Evolutionary conservation across 2,329 filamentous ascomycete species (phyloP), one percentile per base, ranked within the genome.

Genomic region (Blastomyces parvus): DNA sequence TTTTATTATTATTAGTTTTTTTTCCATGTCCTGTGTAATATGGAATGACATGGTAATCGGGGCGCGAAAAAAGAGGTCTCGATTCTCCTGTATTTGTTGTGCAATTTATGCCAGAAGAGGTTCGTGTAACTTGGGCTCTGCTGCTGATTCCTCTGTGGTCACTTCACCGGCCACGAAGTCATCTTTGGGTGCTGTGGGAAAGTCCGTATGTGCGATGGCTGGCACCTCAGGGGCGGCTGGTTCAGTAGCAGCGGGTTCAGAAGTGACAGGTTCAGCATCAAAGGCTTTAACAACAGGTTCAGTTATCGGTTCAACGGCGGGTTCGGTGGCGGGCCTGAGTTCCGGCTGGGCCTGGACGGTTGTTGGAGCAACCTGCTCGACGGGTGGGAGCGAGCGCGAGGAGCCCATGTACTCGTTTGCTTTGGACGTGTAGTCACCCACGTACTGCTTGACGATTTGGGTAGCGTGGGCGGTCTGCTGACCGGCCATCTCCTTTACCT

Each of bases 401-500:
- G 70, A 69, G 38, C 76, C 78, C 59, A 84, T 80, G 69, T 80
- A 78, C 66, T 83, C 83, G 70, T 84, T 81, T 50, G 85, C 85
- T 76, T 85, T 84, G 70, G 77, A 75, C 65, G 81, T 82, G 74
- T 86, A 86, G 67, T 86, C 82, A 66, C 80, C 82, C 60, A 85
- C 81, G 65, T 85, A 84, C 67, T 79, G 80, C 73, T 83, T 82
- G 70, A 85, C 79, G 60, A 82, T 77, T 69, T 82, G 82, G 64
- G 83, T 80, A 22, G 84, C 84, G 67, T 82, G 83, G 68, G 77
- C 79, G 64, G 84, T 84, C 67, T 84, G 84, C 70, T 86, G 81
- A 64, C 81, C 82, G 61, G 84, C 84, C 65, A 87, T 74, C 59
- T 84, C 81, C 72, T 82, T 82, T 68, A 86, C 75, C 71, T 87